Conservation (phyloP, 495 filamentous ascomycete species). For the Penicillium chermesinum region DNA sequence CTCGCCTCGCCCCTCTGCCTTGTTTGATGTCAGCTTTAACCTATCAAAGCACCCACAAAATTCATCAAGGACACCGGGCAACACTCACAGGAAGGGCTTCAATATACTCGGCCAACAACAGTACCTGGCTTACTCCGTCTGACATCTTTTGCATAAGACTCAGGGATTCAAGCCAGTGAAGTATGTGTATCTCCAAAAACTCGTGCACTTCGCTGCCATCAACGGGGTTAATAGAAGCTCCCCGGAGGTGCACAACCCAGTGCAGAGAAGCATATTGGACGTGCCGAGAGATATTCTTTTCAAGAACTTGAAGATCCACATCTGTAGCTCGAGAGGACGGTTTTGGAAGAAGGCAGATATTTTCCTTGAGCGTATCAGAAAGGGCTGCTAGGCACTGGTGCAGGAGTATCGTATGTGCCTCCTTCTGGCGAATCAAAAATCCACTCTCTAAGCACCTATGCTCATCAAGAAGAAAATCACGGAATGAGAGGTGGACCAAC, state of each 20-base stretch:
- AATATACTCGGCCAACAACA: constrained; percentile 1
- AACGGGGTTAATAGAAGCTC: neutral
- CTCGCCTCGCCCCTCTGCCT: neutral
- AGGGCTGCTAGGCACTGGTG: neutral
- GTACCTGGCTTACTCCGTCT: neutral
- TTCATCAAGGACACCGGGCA: too few species aligned
- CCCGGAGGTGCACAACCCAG: neutral
- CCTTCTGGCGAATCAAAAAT: neutral
- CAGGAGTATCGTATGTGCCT: neutral
- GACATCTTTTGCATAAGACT: constrained; percentile 10
- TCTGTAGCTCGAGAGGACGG: neutral
- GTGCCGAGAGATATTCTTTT: neutral
- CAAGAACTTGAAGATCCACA: neutral
- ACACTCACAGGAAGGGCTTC: neutral
- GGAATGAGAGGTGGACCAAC: constrained; percentile 7
- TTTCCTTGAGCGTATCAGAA: neutral
- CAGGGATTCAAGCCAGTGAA: constrained; percentile 29
- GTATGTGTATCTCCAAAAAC: constrained; percentile 20
- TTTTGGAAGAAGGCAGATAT: neutral
- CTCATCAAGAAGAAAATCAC: constrained; percentile 3
- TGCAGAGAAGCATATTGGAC: neutral
- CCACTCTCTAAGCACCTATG: neutral
- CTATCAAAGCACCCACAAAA: too few species aligned
- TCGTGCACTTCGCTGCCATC: constrained; percentile 6
- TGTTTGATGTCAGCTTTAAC: neutral